phyloP scores from a whole-genome alignment of 306 rosid genomes.

The Cyamopsis tetragonoloba region DNA sequence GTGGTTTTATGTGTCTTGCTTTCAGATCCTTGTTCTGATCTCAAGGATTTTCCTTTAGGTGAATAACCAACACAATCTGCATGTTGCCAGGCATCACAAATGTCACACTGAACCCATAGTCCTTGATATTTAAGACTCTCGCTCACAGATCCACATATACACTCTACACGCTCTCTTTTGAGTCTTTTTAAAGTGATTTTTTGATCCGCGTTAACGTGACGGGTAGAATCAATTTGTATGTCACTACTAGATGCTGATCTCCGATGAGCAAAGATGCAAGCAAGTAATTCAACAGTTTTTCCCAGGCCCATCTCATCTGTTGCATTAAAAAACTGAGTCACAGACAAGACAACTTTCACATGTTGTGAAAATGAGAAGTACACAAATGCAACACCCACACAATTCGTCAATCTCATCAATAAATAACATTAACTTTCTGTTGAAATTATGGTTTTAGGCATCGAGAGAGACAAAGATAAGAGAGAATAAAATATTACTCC shows the following conservation, averaged over 20 bases:
- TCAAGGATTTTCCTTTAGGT: conserved; percentile 51
- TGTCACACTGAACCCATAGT: conserved; percentile 95
- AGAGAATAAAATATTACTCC: too few species aligned
- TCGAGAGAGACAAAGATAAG: too few species aligned
- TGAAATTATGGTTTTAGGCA: too few species aligned
- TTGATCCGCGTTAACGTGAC: conserved; percentile 32
- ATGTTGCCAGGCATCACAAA: conserved; percentile 98
- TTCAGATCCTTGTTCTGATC: conserved; percentile 47
- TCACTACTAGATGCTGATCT: conserved; percentile 51
- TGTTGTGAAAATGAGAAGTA: not conserved
- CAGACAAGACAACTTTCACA: conserved; percentile 18
- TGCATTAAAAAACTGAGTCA: conserved; percentile 25
- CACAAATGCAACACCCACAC: not conserved
- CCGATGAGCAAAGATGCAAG: conserved; percentile 76
- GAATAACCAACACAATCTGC: conserved; percentile 94
- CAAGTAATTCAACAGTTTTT: conserved; percentile 91
- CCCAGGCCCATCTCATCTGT: conserved; percentile 98
- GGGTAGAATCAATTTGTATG: conserved; percentile 31
- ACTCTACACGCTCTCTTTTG: conserved; percentile 85
- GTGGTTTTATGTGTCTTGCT: conserved; percentile 46
- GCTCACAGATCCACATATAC: conserved; percentile 84
- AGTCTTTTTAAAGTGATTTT: conserved; percentile 54
- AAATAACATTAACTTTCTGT: conserved; percentile 3
- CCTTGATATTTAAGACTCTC: conserved; percentile 72
- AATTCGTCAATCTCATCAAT: not conserved